These are phyloP conservation scores for Buddleja alternifolia DNA, from an alignment of 257 asterid species.

Conservation along the genomic window DNA sequence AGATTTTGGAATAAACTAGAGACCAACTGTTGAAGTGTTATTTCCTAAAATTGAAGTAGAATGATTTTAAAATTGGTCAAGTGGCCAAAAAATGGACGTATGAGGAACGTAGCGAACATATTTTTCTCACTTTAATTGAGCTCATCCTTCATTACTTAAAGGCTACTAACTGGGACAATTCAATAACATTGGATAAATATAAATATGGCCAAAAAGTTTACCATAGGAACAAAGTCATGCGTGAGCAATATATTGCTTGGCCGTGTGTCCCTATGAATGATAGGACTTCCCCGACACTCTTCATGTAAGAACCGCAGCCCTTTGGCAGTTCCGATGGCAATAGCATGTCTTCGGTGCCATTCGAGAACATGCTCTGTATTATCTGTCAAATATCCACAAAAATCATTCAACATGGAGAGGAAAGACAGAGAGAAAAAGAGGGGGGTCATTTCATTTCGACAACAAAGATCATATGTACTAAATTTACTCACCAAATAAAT, in stretches of 20 bases:
- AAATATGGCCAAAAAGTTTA: slow-evolving; percentile 23
- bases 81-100: background rate
- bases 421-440: no score
- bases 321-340: slow-evolving; percentile 80
- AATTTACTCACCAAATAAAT: slow-evolving; percentile 62
- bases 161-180: background rate
- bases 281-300: slow-evolving; percentile 90
- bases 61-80: background rate
- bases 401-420: background rate
- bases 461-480: background rate
- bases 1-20: background rate
- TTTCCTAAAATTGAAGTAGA: background rate
- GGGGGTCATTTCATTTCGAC: slow-evolving; percentile 14
- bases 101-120: background rate
- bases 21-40: background rate
- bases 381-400: slow-evolving; percentile 40
- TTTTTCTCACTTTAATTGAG: slow-evolving; percentile 4
- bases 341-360: slow-evolving; percentile 74
- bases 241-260: slow-evolving; percentile 81
- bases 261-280: slow-evolving; percentile 76
- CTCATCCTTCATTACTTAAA: background rate
- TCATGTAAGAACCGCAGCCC: slow-evolving; percentile 82
- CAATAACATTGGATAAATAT: background rate
- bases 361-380: slow-evolving; percentile 50
- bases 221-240: slow-evolving; percentile 83